Base-by-base conservation (phyloP, 1,284 basidiomycete genomes). In the Naganishia liquefaciens region DNA sequence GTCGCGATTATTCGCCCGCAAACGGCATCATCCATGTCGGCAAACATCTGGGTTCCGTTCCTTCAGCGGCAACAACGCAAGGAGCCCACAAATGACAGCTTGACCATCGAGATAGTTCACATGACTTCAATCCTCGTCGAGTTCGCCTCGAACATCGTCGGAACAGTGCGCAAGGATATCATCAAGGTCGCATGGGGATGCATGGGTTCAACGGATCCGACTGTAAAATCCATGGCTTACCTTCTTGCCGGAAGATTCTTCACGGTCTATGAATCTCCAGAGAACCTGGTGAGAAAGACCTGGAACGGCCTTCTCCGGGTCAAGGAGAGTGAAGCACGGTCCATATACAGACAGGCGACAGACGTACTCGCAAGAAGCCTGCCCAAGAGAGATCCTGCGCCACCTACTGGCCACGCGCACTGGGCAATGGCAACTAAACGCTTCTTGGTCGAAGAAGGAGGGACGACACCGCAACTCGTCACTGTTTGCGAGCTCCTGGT, bases 231-330 rank as follows among this genome's bases (percentile, higher is more conserved):
- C 75, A 91, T 91, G 27, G 91, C 93, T 0, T 95, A 95, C 75
- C 85, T 97, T 33, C 85, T 98, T 21, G 89, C 92, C 39, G 92
- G 95, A n/a, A 87, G 90, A 54, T 98, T 99, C 83, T 93, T 97
- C 74, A 88, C 89, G 42, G 87, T 86, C 2, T 96, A 91, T 76
- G 91, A 92, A 52, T 91, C 89, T 5, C 95, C 96, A 0, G 84
- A 87, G 69, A 98, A 98, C 79, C 96, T 99, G 76, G 88, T 97
- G 53, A 82, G 94, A 50, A 86, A 91, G n/a, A 91, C 95, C 30
- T 98, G 94, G 91, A 88, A 88, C 19, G 93, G 91, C 11, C 82
- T 99, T n/a, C 83, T 99, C 66, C 89, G 91, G 54, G 87, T 70
- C 84, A 92, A 76, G 80, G 88, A 72, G 87, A 93, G 80, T 54